phyloP scores from a whole-genome alignment of 805 yeast species.

The Cyberlindnera maritima region DNA sequence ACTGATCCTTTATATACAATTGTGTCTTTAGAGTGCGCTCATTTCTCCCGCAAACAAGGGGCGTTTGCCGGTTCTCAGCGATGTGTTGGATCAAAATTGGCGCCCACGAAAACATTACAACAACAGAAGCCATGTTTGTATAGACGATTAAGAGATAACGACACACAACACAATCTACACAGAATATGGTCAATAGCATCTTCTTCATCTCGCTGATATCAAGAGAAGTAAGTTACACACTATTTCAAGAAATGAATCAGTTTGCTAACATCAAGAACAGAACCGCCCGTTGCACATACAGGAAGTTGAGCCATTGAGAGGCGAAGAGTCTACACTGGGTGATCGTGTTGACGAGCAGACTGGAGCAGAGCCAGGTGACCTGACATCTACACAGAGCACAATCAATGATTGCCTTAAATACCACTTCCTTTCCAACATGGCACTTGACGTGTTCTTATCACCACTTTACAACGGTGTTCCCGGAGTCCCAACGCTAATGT shows the following conservation, averaged over 20 bases:
- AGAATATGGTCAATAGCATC: conserved; percentile 6
- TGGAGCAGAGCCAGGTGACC: background rate
- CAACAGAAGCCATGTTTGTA: no score
- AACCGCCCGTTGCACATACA: conserved; percentile 61
- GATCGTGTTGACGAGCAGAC: conserved; percentile 14
- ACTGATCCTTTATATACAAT: no score
- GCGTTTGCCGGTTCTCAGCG: no score
- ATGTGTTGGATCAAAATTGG: no score
- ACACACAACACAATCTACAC: background rate
- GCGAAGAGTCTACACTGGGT: conserved; percentile 13
- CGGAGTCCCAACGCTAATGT: conserved; percentile 41
- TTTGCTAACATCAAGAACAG: no score
- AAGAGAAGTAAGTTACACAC: conserved; percentile 29
- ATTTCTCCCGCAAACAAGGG: no score
- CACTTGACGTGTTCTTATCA: conserved; percentile 64
- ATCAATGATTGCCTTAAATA: conserved; percentile 41
- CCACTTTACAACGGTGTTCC: conserved; percentile 40
- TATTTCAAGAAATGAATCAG: background rate
- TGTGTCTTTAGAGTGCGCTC: no score
- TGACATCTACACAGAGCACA: background rate
- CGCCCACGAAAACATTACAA: no score
- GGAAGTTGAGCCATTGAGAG: conserved; percentile 38
- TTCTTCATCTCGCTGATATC: conserved; percentile 56
- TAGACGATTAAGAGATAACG: background rate
- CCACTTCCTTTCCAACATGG: conserved; percentile 74